Evolutionary conservation across 768 basidiomycete genomes (phyloP).

Genomic region (Termitomyces sp.): DNA sequence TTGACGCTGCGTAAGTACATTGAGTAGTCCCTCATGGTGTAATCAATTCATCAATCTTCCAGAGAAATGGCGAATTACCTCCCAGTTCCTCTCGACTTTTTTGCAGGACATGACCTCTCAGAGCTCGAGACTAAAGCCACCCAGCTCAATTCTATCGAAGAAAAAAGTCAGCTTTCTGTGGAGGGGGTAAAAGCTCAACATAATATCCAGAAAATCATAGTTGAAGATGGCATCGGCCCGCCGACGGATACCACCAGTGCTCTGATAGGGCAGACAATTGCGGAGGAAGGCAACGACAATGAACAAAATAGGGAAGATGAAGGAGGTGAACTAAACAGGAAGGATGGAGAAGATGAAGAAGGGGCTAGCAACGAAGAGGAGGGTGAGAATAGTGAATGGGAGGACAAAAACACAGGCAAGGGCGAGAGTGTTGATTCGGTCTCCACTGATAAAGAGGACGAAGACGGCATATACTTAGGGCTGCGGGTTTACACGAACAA

Average conservation of each 20-base stretch:
- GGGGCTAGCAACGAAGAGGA: not conserved
- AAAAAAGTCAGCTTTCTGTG: not conserved
- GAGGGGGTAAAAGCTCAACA: not conserved
- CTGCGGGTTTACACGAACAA: conserved; percentile 36
- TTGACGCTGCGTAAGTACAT: conserved; percentile 16
- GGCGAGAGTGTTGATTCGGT: too few relatives aligned
- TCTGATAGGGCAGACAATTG: not conserved
- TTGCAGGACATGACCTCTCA: conserved; percentile 26
- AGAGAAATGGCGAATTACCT: conserved; percentile 16
- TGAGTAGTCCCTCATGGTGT: not conserved
- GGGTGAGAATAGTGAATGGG: not conserved
- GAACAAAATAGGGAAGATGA: not conserved
- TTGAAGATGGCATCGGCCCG: not conserved
- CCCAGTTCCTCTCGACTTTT: conserved; percentile 20
- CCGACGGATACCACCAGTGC: not conserved
- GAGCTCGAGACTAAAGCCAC: conserved; percentile 19
- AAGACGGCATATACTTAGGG: conserved; percentile 25
- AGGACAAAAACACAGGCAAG: not conserved
- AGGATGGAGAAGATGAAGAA: not conserved
- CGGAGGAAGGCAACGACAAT: not conserved
- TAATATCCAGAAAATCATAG: not conserved
- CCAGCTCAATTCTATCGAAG: not conserved
- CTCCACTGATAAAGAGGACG: too few relatives aligned
- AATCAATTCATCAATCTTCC: not conserved
- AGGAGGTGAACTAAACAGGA: not conserved